Conservation (phyloP, 2,329 filamentous ascomycete genomes). For the Atkinsonella texensis region DNA sequence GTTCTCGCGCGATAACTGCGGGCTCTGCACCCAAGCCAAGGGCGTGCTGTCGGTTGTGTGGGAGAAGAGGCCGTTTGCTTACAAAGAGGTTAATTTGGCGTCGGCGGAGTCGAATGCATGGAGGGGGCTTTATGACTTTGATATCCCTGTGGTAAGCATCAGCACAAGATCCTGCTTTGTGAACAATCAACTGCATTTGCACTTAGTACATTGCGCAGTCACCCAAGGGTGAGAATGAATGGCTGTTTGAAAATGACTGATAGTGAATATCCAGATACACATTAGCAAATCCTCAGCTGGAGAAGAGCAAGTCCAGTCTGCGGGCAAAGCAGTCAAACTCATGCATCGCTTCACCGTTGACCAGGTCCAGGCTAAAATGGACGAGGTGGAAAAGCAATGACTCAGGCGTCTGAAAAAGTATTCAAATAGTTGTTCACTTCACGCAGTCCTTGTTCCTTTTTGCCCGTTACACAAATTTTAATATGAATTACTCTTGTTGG, state of each 20-base stretch:
- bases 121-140: conserved; percentile 67
- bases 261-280: conserved; percentile 35
- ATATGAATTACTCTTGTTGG: conserved; percentile 21
- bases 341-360: conserved; percentile 66
- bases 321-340: conserved; percentile 52
- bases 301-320: conserved; percentile 40
- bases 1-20: conserved; percentile 62
- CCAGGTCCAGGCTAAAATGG: conserved; percentile 58
- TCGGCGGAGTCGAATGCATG: conserved; percentile 49
- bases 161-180: no score
- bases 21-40: conserved; percentile 58
- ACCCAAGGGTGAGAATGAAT: no score
- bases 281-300: conserved; percentile 44
- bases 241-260: no score
- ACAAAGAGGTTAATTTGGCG: conserved; percentile 59
- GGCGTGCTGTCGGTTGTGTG: conserved; percentile 55
- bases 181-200: no score
- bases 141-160: conserved; percentile 58
- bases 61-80: conserved; percentile 54
- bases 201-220: no score
- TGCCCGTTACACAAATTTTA: neutral
- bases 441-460: neutral
- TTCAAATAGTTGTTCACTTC: no score
- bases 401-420: neutral
- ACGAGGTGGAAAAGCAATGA: conserved; percentile 33